These are phyloP conservation scores for Senecio squalidus DNA, from an alignment of 140 eudicot genomes.

Conservation along the genomic window DNA sequence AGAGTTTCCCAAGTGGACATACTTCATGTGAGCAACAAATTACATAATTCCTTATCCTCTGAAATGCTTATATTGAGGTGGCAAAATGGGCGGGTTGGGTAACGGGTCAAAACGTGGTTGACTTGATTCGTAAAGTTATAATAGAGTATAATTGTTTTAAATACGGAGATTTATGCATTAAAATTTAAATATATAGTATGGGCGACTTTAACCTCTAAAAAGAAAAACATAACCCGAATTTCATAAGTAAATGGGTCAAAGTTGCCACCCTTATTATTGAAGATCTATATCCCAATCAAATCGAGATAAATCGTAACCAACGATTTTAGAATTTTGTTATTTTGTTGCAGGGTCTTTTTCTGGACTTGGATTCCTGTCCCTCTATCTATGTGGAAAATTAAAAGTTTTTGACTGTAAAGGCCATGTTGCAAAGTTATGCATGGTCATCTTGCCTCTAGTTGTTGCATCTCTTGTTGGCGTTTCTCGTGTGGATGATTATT, in stretches of 20 bases:
- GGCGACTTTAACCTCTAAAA: neutral
- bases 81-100: neutral
- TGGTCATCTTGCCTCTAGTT: constrained; percentile 55
- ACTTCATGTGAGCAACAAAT: constrained; percentile 48
- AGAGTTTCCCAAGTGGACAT: constrained; percentile 73
- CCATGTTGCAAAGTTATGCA: constrained; percentile 61
- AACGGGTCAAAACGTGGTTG: neutral
- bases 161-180: too few species aligned
- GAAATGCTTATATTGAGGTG: constrained; percentile 8
- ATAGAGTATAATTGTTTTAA: too few species aligned
- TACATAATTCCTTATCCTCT: neutral
- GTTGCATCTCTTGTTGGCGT: constrained; percentile 59
- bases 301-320: neutral
- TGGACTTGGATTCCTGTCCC: constrained; percentile 66
- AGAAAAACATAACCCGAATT: neutral
- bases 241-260: neutral
- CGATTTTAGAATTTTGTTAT: neutral
- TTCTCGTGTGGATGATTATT: constrained; percentile 67
- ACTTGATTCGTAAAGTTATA: too few species aligned
- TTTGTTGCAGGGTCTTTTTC: constrained; percentile 56
- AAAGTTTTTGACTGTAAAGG: constrained; percentile 54
- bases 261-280: neutral
- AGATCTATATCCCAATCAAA: neutral
- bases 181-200: too few species aligned
- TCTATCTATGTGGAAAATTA: constrained; percentile 57